Evolutionary conservation across 108 stramenopile genomes (phyloP), one percentile per base, ranked within the genome.

Genomic region (Thalassiosira profunda): DNA sequence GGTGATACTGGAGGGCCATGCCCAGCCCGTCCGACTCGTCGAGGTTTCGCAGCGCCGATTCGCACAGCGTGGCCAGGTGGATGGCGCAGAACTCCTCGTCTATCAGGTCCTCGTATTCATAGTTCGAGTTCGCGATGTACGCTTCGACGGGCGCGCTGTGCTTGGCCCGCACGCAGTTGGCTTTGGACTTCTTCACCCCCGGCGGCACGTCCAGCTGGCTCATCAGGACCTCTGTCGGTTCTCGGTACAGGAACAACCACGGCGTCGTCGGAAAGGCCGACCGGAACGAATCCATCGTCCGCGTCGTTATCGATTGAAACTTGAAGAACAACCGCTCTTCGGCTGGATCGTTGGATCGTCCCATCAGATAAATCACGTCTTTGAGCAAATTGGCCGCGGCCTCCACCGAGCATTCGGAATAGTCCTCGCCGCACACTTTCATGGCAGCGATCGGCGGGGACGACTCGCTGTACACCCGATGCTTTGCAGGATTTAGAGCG

Each of bases 181-280:
- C 91, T 29, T 31, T 51, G 7, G 65, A 67, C 11, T 46, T 58
- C 37, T 20, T 45, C n/a, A n/a, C n/a, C n/a, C n/a, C n/a, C n/a
- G n/a, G n/a, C 58, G 58, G 37, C 0, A 44, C 79, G 43, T 63
- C 76, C 49, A 90, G 61, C 30, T 95, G 94, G 68, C 83, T 85
- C 90, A 96, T 91, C 86, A 99, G 93, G 25, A 96, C 92, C 79
- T 98, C 91, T 4, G 96, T 92, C 8, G 97, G 97, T n/a, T 98
- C 91, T 23, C 98, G 76, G 67, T 94, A 97, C 37, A 99, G 78
- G 70, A 91, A 98, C 21, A 95, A 86, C 97, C 97, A 99, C 0
- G 97, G 96, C 6, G 87, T 86, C 17, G 88, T 59, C 2, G 97
- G 98, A 67, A 97, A 98, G 4, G 97, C 97, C 40, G 72, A 41